Base-by-base conservation (phyloP, 2,329 filamentous ascomycete genomes). In the Aspergillus sclerotialis region DNA sequence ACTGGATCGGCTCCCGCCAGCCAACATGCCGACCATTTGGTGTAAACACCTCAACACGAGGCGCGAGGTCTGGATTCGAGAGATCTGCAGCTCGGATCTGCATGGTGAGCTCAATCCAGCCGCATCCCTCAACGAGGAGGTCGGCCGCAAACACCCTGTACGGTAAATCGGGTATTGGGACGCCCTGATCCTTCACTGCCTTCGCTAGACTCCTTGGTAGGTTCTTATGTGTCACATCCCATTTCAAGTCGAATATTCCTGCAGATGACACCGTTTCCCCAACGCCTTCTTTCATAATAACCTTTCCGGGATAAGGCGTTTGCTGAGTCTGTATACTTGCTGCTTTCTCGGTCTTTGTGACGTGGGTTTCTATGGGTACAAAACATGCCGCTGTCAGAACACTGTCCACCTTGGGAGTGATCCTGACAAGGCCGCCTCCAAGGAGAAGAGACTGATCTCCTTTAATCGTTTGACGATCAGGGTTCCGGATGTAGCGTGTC, bases 71-170 rank as follows among this genome's bases (percentile, higher is more conserved):
- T 14, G 65, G 60, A 1, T 50, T 37, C 21, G 47, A 21, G 15
- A 42, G 28, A 13, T 50, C 66, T 52, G 62, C 73, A 11, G 70
- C 75, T 32, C 90, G 77, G 7, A 93, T 77, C 62, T 98, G 90
- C 3, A 81, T 81, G 1, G 80, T 80, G 26, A 98, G 61, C 61
- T 98, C 92, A 2, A 98, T 74, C 84, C 93, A 98, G 6, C 92
- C 92, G 16, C 88, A 82, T 2, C 92, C 88, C 58, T 96, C 90
- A 32, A 98, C 79, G 10, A 98, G 67, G 15, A 98, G 78, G 54
- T 98, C 93, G 0, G 82, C 75, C 7, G 82, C 78, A 40, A 92
- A 72, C 2, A 96, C 78, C 10, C 76, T 75, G 60, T 89, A 98
- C 0, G 88, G 86, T 4, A 96, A 67, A 5, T 48, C 38, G 14